Evolutionary conservation across 148 eudicot species (phyloP).

Genomic region (Cornus controversa): DNA sequence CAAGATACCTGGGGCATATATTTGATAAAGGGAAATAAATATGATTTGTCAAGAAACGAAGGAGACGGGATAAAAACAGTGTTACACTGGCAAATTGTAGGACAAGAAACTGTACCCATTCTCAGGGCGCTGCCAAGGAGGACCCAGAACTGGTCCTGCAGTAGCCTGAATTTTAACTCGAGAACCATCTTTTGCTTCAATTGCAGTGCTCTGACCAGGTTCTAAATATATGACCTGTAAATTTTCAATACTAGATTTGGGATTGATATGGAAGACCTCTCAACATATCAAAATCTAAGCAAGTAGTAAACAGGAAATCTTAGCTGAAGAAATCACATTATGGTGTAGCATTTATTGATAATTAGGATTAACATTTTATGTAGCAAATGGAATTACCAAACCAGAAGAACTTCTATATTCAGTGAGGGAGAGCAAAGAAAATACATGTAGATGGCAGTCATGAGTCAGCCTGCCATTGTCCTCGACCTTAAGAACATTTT

Average conservation of each 20-base stretch:
- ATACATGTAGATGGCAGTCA: neutral
- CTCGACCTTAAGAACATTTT: neutral
- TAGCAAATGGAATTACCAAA: neutral
- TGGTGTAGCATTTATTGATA: neutral
- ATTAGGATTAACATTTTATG: neutral
- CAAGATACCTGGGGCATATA: constrained; percentile 55
- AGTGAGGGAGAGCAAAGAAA: neutral
- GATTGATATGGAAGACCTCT: neutral
- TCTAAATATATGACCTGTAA: constrained; percentile 76
- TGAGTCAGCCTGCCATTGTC: neutral
- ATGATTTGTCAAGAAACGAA: neutral
- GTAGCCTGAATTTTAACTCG: constrained; percentile 63
- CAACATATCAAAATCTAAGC: neutral
- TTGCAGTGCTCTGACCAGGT: constrained; percentile 73
- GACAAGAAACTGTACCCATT: constrained; percentile 58
- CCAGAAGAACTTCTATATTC: neutral
- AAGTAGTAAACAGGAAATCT: neutral
- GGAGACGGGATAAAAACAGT: neutral
- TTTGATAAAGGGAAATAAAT: neutral
- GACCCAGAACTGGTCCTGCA: constrained; percentile 93
- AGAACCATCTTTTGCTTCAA: constrained; percentile 56
- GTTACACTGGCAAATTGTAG: neutral
- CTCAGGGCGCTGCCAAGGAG: constrained; percentile 99
- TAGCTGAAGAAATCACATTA: too few relatives aligned
- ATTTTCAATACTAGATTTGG: neutral